Evolutionary conservation across 1,284 basidiomycete genomes (phyloP).

Genomic region (Boletus hoseneyae): DNA sequence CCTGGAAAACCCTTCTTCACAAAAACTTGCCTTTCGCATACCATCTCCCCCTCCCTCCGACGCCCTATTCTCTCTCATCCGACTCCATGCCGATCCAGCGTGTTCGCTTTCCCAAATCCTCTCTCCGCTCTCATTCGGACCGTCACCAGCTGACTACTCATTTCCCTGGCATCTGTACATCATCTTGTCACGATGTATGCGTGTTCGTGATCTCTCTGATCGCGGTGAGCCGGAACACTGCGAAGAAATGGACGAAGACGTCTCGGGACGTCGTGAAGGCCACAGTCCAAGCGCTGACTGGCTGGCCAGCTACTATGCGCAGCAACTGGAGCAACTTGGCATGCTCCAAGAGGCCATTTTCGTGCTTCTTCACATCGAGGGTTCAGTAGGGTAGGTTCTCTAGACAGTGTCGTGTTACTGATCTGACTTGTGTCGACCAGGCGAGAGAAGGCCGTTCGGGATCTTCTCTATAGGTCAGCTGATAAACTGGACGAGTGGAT

Average conservation of each 20-base stretch:
- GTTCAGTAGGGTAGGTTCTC: constrained; percentile 62
- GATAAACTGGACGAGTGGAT: constrained; percentile 66
- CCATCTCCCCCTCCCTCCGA: constrained; percentile 47
- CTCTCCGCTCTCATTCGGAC: constrained; percentile 71
- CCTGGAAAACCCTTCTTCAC: constrained; percentile 38
- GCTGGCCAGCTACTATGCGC: constrained; percentile 81
- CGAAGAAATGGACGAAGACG: constrained; percentile 40
- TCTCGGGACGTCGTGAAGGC: constrained; percentile 51
- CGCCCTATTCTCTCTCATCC: constrained; percentile 81
- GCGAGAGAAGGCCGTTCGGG: constrained; percentile 78
- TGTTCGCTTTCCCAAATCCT: constrained; percentile 61
- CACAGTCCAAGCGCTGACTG: constrained; percentile 83
- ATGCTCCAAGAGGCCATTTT: constrained; percentile 87
- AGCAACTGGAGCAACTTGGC: constrained; percentile 80
- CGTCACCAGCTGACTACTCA: constrained; percentile 77
- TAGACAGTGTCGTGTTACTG: neutral
- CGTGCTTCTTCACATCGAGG: constrained; percentile 86
- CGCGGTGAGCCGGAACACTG: constrained; percentile 49
- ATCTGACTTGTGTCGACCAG: constrained; percentile 36
- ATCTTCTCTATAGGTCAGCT: constrained; percentile 76
- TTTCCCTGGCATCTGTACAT: constrained; percentile 94
- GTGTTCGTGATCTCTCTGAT: constrained; percentile 84
- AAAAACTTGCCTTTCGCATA: constrained; percentile 34
- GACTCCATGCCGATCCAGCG: constrained; percentile 67
- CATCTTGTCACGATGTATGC: constrained; percentile 79